Conservation (phyloP, 2,329 filamentous ascomycete species). For the Penicillium griseofulvum region DNA sequence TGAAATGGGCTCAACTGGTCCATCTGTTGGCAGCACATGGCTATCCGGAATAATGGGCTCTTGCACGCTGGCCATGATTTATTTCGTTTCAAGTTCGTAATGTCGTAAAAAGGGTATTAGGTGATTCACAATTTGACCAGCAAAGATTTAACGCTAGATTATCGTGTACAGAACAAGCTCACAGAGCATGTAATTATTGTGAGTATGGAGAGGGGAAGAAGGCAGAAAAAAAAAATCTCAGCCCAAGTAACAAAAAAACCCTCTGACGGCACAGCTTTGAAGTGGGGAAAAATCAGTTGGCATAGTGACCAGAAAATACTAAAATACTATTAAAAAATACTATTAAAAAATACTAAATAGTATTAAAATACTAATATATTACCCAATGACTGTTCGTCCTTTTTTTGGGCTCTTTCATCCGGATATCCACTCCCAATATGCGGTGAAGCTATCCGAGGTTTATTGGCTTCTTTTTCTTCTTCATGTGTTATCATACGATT, state of each 20-base stretch:
- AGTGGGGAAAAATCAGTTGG: conserved; percentile 16
- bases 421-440: conserved; percentile 20
- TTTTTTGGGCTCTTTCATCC: conserved; percentile 12
- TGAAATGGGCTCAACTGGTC: conserved; percentile 12
- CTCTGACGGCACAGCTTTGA: background rate
- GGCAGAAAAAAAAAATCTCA: conserved; percentile 14
- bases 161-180: conserved; percentile 23
- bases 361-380: too few relatives aligned
- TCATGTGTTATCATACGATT: background rate
- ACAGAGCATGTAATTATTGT: conserved; percentile 15
- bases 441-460: conserved; percentile 23
- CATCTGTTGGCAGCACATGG: conserved; percentile 21
- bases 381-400: conserved; percentile 13
- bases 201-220: conserved; percentile 12
- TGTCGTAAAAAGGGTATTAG: conserved; percentile 19
- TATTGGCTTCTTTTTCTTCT: background rate
- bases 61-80: conserved; percentile 18
- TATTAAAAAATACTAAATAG: too few relatives aligned
- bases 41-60: conserved; percentile 2
- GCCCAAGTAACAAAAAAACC: background rate
- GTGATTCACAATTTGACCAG: conserved; percentile 27
- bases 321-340: too few relatives aligned
- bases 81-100: conserved; percentile 22
- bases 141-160: conserved; percentile 23
- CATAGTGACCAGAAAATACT: conserved; percentile 21